Evolutionary conservation across 2,329 filamentous ascomycete species (phyloP), one percentile per base, ranked within the genome.

Genomic region (Xylariaceae sp.): DNA sequence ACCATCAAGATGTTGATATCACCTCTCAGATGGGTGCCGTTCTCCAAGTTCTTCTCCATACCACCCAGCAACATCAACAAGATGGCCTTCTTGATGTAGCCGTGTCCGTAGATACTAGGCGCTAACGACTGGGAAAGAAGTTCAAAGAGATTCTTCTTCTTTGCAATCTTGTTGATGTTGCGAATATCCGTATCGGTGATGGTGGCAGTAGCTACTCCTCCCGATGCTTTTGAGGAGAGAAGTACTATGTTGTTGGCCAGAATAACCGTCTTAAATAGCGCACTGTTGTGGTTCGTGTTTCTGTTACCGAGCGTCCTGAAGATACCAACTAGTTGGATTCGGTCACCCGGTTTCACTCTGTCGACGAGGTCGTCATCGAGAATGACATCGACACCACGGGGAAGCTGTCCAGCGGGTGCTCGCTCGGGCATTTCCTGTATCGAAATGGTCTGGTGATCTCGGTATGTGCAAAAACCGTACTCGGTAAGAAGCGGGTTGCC

Each of bases 1-100:
- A 99, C 93, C 94, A 99, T 97, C 54, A 99, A 82, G 66, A 99
- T 96, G 73, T 99, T 99, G 77, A 99, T 97, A 71, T 99, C 94
- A 78, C 94, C 94, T 82, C 94, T 88, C 73, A 99, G 77, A 83
- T 99, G 94, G 1, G 94, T 97, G 60, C 94, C 94, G 68, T 99
- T 99, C 64, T 97, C 94, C 58, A 99, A 76, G 70, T 99, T 99
- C 81, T 99, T 99, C 79, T 99, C 94, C 82, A 96, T 92, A 60
- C 94, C 94, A 70, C 94, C 90, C 11, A 99, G 80, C 34, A 99
- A 82, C 90, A 97, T 95, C 53, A 99, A 84, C 37, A 99, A 77
- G 65, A 99, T 96, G 0, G 94, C 94, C 75, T 95, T 97, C 76
- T 99, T 99, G 77, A 99, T 95, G 73, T 97, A 89, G 70, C 95